Base-by-base conservation (phyloP, 768 basidiomycete species). In the Lactarius sp. region DNA sequence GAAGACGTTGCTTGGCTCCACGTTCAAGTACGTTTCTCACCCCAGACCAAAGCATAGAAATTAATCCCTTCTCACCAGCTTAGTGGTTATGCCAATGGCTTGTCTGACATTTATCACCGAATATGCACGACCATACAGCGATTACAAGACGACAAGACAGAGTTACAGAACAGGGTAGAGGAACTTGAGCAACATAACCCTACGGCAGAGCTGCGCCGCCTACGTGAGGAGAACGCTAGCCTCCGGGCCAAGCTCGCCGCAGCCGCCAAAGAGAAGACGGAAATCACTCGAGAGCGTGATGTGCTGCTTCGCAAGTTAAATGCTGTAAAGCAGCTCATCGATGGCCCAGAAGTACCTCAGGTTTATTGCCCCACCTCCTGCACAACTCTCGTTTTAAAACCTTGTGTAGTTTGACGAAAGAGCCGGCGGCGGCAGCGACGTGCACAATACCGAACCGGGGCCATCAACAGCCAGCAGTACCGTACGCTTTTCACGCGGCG, bases 161-260 rank as follows among this genome's bases (percentile, higher is more conserved):
- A 63, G 42, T 66, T 73, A 9, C 65, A 67, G 22, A 68, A 61
- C 37, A 77, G 77, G 37, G 70, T 76, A 14, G 68, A 73, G 12
- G 76, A 79, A 31, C 75, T 82, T 31, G 77, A 83, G 18, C 64
- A 44, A n/a, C 22, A 39, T 61, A 66, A 68, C 14, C 67, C 69
- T 46, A 71, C 58, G 1, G 56, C 22, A 0, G 66, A 68, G 5
- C 42, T 56, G 14, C 59, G 52, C 27, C 66, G 62, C 20, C 33
- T 68, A 22, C 68, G 61, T 33, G 61, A 66, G 8, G 66, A 68
- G 51, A 68, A 67, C 54, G 50, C 50, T 20, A 12, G 9, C 9
- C 66, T 68, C 22, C 44, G 41, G 10, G 61, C 50, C 34, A 50
- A 22, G 39, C 61, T 67, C 12, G 66, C 62, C 18, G 39, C 47